phyloP scores from a whole-genome alignment of 768 basidiomycete genomes.

The Steccherinum ochraceum region DNA sequence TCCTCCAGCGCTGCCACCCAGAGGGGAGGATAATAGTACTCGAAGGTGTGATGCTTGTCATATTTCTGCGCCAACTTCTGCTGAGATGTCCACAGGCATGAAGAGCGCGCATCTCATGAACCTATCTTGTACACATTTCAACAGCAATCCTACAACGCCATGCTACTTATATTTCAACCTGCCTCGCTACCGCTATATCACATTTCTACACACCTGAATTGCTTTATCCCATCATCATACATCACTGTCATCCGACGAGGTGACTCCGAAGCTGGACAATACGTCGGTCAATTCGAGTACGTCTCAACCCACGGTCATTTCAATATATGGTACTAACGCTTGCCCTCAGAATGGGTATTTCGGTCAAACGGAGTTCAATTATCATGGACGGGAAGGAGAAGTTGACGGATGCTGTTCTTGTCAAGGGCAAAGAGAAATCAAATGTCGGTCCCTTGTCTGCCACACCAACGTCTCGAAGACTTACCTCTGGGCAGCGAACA shows the following conservation, averaged over 20 bases:
- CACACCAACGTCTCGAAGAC: too few relatives aligned
- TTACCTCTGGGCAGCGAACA: too few relatives aligned
- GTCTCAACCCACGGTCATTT: conserved; percentile 10
- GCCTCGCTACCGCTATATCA: conserved; percentile 28
- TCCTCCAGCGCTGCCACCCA: neutral
- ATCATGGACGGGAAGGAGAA: conserved; percentile 15
- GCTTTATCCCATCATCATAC: conserved; percentile 42
- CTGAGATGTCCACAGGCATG: too few relatives aligned
- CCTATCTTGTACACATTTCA: conserved; percentile 14
- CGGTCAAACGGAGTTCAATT: conserved; percentile 11
- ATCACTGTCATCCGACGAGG: conserved; percentile 37
- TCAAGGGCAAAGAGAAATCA: conserved; percentile 9
- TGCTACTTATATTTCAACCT: conserved; percentile 9
- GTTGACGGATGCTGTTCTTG: conserved; percentile 13
- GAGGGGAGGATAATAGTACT: neutral
- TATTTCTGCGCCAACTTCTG: neutral
- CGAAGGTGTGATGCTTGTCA: neutral
- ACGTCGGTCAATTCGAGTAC: conserved; percentile 46
- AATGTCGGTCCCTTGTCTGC: conserved; percentile 16
- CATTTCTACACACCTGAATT: conserved; percentile 42
- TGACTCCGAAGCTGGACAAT: conserved; percentile 34
- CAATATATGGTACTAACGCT: too few relatives aligned
- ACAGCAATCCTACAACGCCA: conserved; percentile 13
- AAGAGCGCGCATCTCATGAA: neutral
- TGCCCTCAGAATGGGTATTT: conserved; percentile 23